Evolutionary conservation across 2,329 filamentous ascomycete species (phyloP).

Genomic region (Cephalotrichum gorgonifer): DNA sequence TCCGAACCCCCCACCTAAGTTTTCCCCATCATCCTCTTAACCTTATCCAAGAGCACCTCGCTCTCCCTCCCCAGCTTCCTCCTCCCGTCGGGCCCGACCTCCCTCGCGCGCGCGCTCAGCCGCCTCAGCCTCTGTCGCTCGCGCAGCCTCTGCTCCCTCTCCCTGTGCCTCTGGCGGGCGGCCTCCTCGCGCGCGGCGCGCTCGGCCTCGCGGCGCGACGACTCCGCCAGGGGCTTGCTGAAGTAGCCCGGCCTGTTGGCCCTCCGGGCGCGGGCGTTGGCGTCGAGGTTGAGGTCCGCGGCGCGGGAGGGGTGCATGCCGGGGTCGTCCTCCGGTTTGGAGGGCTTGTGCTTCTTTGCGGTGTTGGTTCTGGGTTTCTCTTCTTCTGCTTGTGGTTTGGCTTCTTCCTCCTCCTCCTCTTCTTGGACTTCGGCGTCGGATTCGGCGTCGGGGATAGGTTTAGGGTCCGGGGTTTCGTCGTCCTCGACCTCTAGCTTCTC

Average conservation of each 20-base stretch:
- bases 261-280: too few relatives aligned
- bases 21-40: constrained; percentile 55
- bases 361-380: background rate
- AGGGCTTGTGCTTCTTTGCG: background rate
- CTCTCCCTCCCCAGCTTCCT: constrained; percentile 77
- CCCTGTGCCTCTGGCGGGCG: constrained; percentile 39
- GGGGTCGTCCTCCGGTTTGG: background rate
- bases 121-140: constrained; percentile 55
- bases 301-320: background rate
- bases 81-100: constrained; percentile 56
- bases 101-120: constrained; percentile 64
- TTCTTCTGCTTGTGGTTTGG: background rate
- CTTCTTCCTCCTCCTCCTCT: background rate
- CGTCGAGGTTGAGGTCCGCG: constrained; percentile 9
- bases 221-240: constrained; percentile 42
- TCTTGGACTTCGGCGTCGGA: background rate
- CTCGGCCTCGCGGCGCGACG: constrained; percentile 28
- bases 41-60: constrained; percentile 63
- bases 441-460: background rate
- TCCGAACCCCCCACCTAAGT: background rate
- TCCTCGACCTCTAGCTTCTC: background rate
- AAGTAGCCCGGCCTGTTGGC: constrained; percentile 39
- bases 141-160: constrained; percentile 55
- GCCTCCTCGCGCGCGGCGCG: constrained; percentile 30
- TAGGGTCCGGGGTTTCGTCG: background rate